These are phyloP conservation scores for Leishmania lainsoni DNA, from an alignment of 208 protist genomes.

Conservation along the genomic window DNA sequence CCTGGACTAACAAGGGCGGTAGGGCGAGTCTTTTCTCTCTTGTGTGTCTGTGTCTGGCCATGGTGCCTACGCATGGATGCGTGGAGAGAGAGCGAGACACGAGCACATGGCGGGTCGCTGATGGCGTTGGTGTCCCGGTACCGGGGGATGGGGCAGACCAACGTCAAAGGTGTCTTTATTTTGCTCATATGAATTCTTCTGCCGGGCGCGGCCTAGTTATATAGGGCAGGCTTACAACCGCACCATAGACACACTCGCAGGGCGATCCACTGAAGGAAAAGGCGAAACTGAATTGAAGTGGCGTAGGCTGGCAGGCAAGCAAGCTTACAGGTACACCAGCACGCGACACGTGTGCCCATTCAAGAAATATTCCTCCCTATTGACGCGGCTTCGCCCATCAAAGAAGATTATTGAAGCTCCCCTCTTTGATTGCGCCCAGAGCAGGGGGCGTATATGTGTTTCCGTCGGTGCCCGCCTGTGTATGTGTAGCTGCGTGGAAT, in stretches of 20 bases:
- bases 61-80: not conserved
- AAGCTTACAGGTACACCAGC: not conserved
- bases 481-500: not conserved
- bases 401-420: not conserved
- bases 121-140: no score
- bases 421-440: not conserved
- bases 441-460: not conserved
- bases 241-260: not conserved
- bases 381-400: not conserved
- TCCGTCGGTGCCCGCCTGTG: not conserved
- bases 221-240: not conserved
- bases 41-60: no score
- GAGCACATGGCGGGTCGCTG: not conserved
- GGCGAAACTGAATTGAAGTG: not conserved
- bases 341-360: not conserved
- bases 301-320: not conserved
- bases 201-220: not conserved
- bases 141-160: no score
- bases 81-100: no score
- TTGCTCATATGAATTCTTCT: no score
- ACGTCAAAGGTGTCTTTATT: not conserved
- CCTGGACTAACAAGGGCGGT: no score
- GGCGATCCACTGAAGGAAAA: not conserved
- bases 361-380: not conserved
- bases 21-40: no score